Evolutionary conservation across 2,329 filamentous ascomycete species (phyloP).

Genomic region (Ceratocystiopsis minuta): DNA sequence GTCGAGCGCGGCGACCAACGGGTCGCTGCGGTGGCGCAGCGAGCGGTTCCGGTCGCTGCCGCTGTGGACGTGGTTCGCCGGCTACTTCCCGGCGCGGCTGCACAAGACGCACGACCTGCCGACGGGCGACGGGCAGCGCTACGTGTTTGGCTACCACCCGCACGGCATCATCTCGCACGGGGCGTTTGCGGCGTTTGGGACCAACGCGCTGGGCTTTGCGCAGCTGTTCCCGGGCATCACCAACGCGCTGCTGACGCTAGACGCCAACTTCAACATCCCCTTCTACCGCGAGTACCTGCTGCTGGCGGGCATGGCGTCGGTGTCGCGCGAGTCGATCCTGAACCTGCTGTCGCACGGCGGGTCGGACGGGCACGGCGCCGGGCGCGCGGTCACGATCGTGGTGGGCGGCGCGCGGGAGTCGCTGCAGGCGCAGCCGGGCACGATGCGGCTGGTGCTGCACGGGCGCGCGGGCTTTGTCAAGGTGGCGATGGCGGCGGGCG

Average conservation of each 20-base stretch:
- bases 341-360: constrained; percentile 73
- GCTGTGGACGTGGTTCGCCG: constrained; percentile 77
- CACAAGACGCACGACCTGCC: constrained; percentile 70
- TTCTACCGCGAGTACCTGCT: constrained; percentile 92
- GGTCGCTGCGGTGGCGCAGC: constrained; percentile 55
- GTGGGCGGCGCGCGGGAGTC: constrained; percentile 85
- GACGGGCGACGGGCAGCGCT: constrained; percentile 52
- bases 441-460: constrained; percentile 59
- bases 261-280: constrained; percentile 85
- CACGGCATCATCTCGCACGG: constrained; percentile 92
- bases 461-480: constrained; percentile 87
- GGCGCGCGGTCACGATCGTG: constrained; percentile 91
- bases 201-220: constrained; percentile 73
- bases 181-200: constrained; percentile 82
- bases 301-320: constrained; percentile 69
- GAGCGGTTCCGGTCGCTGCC: constrained; percentile 54
- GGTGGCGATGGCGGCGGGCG: constrained; percentile 78
- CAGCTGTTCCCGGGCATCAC: constrained; percentile 87
- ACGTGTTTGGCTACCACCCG: constrained; percentile 93
- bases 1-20: constrained; percentile 60
- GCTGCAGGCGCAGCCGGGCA: constrained; percentile 67
- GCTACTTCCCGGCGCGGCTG: constrained; percentile 77
- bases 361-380: constrained; percentile 62
- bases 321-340: constrained; percentile 81
- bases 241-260: constrained; percentile 84